Evolutionary conservation across 257 asterid species (phyloP), one percentile per base, ranked within the genome.

Genomic region (Fraxinus cuspidata): DNA sequence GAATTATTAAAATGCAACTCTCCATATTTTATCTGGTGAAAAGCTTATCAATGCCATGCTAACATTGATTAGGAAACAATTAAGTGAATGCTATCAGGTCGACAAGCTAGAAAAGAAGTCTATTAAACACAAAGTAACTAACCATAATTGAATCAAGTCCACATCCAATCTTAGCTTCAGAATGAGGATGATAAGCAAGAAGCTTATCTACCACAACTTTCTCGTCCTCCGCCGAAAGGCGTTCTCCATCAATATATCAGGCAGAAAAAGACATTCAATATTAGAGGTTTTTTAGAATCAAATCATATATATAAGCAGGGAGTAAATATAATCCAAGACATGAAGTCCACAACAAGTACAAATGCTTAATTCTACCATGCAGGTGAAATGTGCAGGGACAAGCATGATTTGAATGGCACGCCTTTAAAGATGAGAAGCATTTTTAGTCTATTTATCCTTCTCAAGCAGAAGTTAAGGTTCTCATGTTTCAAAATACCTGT

Each of bases 131-230:
- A 2, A 77, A 5, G 71, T 68, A 75, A 87, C 96, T 84, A 75
- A 93, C 99, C 99, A 96, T 92, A 73, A 96, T 96, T 12, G 94
- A 93, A 83, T 96, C 94, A 63, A 96, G 85, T n/a, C 99, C 99
- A 71, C 92, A 85, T 27, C 98, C 99, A 81, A 96, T 92, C 87
- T 96, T 96, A 67, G 90, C 97, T 80, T 83, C 88, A 40, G 86
- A 85, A 84, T 81, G 97, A 73, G 99, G 99, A 85, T 95, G 99
- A 84, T 91, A 88, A 7, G 81, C 86, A 82, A 95, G 99, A 86
- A 95, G 94, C 74, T 88, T 93, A 35, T 86, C 90, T 5, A 89
- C 79, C 72, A 96, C 92, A 23, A 73, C 83, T 87, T 86, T 87
- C 87, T 91, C 96, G 66, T 96, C 99, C 81, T 90, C 90, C 51